Percentiles rank a stretch among this genome's conserved stretches.
Conservation (phyloP, 768 basidiomycete species). For the Pleurotus eryngii region DNA sequence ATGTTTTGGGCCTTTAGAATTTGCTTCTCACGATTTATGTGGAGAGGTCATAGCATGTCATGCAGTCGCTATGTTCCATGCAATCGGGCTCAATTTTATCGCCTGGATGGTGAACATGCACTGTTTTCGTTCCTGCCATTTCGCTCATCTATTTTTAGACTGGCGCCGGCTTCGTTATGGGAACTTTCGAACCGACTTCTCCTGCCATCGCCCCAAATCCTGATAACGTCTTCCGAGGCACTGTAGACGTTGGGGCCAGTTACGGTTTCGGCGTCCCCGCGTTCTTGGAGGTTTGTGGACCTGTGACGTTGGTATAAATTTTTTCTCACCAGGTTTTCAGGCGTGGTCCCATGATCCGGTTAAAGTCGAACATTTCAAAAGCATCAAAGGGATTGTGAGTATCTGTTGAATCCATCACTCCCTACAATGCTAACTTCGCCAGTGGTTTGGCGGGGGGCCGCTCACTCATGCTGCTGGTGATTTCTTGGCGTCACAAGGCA, state of each 20-base stretch:
- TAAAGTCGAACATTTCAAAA: constrained; percentile 9
- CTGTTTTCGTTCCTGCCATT: background rate
- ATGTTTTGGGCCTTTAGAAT: background rate
- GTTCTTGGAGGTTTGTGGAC: constrained; percentile 24
- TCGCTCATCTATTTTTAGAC: background rate
- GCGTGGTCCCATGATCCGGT: constrained; percentile 7
- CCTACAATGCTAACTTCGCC: background rate
- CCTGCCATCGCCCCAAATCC: constrained; percentile 19
- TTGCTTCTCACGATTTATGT: constrained; percentile 7
- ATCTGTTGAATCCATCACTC: background rate
- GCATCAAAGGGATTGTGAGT: constrained; percentile 4
- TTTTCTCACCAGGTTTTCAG: background rate
- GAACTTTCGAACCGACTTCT: constrained; percentile 8
- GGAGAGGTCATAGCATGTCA: constrained; percentile 8
- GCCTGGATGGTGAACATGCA: constrained; percentile 9
- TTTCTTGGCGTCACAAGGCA: constrained; percentile 23
- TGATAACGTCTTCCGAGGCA: constrained; percentile 22
- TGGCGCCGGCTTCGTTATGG: constrained; percentile 6
- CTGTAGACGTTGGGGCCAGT: constrained; percentile 12
- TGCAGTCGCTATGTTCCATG: constrained; percentile 14
- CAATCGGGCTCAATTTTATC: constrained; percentile 11
- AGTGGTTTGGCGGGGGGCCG: constrained; percentile 14
- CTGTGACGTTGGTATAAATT: background rate
- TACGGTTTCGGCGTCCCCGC: constrained; percentile 22
- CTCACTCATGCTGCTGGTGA: constrained; percentile 27